Conservation (phyloP, 169 alveolate genomes). For the Plasmodium vinckei region DNA sequence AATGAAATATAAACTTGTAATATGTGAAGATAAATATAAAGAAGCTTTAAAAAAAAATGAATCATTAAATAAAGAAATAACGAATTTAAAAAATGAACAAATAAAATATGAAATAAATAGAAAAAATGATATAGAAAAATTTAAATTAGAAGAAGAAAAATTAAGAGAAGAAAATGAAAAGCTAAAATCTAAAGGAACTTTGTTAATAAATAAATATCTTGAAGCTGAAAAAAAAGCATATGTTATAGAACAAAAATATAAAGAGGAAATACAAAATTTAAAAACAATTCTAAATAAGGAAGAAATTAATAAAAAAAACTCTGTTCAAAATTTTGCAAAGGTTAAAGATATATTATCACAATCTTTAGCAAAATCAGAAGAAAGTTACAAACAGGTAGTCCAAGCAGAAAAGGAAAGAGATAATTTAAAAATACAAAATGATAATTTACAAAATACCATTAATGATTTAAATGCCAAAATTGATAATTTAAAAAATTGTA, state of each 20-base stretch:
- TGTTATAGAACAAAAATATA: background rate
- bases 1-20: slow-evolving; percentile 27
- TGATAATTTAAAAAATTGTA: slow-evolving; percentile 13
- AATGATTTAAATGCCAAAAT: background rate
- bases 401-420: slow-evolving; percentile 23
- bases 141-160: slow-evolving; percentile 21
- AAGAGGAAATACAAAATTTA: slow-evolving; percentile 1
- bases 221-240: slow-evolving; percentile 11
- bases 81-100: slow-evolving; percentile 17
- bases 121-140: slow-evolving; percentile 14
- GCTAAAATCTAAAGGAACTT: background rate
- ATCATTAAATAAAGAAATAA: background rate
- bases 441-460: background rate
- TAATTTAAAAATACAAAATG: slow-evolving; percentile 8
- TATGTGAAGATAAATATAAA: slow-evolving; percentile 32
- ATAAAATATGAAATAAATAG: slow-evolving; percentile 1
- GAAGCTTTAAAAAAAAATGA: slow-evolving; percentile 25
- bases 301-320: slow-evolving; percentile 9
- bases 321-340: slow-evolving; percentile 24
- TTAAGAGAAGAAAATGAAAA: slow-evolving; percentile 11
- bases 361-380: slow-evolving; percentile 29
- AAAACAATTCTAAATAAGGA: background rate
- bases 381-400: slow-evolving; percentile 9
- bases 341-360: slow-evolving; percentile 39
- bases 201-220: slow-evolving; percentile 10